phyloP scores from a whole-genome alignment of 371 early-diverging fungal species.

The Mucor racemosus region DNA sequence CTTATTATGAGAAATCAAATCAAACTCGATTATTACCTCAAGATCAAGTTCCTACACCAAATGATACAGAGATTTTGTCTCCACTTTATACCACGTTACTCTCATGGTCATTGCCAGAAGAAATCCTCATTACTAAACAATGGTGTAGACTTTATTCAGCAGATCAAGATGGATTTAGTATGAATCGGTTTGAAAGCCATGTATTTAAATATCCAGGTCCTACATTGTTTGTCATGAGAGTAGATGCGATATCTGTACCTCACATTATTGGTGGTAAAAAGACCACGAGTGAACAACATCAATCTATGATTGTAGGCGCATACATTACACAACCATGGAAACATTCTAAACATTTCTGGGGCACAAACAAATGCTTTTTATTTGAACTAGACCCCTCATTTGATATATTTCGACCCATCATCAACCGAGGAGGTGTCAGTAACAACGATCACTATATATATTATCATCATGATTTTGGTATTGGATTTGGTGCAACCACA shows the following conservation, averaged over 20 bases:
- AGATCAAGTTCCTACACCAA: constrained; percentile 31
- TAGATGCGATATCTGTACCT: constrained; percentile 21
- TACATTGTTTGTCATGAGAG: constrained; percentile 56
- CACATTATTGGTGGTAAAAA: background rate
- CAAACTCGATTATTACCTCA: constrained; percentile 14
- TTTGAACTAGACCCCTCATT: constrained; percentile 64
- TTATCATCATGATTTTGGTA: constrained; percentile 59
- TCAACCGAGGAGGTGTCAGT: constrained; percentile 10
- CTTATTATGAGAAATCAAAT: constrained; percentile 19
- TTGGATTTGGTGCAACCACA: constrained; percentile 61
- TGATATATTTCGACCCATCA: constrained; percentile 52
- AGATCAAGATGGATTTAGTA: constrained; percentile 64
- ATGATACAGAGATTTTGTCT: constrained; percentile 43
- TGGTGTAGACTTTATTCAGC: constrained; percentile 61
- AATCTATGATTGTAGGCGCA: constrained; percentile 47
- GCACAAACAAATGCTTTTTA: constrained; percentile 50
- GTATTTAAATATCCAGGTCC: constrained; percentile 73
- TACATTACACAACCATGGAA: constrained; percentile 67
- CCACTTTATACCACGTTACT: constrained; percentile 47
- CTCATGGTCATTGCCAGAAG: constrained; percentile 54
- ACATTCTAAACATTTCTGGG: constrained; percentile 61
- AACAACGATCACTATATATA: constrained; percentile 51
- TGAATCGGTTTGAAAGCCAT: constrained; percentile 68
- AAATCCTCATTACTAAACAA: constrained; percentile 28
- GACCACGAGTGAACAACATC: background rate